A percentile compares a stretch with the other conserved stretches of the same genome.
phyloP scores from a whole-genome alignment of 2,329 filamentous ascomycete species.

The Pseudogymnoascus sp. region DNA sequence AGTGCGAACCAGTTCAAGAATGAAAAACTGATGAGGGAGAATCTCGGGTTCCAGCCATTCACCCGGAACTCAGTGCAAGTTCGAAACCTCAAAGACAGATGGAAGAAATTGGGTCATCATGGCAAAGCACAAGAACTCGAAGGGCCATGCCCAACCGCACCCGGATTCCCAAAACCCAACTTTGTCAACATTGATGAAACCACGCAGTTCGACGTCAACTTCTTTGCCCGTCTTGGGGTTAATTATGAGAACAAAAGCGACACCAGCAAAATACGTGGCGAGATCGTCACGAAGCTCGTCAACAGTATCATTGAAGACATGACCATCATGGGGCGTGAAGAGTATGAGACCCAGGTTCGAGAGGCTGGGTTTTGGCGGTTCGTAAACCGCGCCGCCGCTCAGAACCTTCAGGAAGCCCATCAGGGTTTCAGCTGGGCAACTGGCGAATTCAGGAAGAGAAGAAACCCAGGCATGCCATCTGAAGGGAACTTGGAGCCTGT shows the following conservation, averaged over 20 bases:
- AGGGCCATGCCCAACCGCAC: background rate
- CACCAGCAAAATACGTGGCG: conserved; percentile 22
- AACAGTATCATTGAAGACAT: conserved; percentile 24
- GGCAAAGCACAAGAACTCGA: background rate
- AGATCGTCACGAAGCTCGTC: conserved; percentile 23
- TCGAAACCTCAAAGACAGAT: background rate
- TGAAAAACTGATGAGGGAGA: background rate
- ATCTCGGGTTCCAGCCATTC: background rate
- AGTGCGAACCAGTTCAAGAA: background rate
- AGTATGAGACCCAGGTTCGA: conserved; percentile 21
- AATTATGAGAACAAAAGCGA: conserved; percentile 17
- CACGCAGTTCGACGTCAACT: conserved; percentile 19
- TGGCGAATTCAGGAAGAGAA: conserved; percentile 5
- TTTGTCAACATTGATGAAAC: background rate
- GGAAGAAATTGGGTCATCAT: background rate
- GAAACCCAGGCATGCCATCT: background rate
- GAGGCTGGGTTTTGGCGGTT: conserved; percentile 28
- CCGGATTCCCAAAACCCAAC: background rate
- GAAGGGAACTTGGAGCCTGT: background rate
- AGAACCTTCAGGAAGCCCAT: conserved; percentile 8
- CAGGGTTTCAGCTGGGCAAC: conserved; percentile 11
- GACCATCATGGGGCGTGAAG: conserved; percentile 21
- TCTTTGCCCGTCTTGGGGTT: conserved; percentile 25
- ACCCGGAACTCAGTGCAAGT: background rate
- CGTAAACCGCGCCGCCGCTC: conserved; percentile 21